Conservation (phyloP, 148 eudicot genomes). For the Chenopodium album region DNA sequence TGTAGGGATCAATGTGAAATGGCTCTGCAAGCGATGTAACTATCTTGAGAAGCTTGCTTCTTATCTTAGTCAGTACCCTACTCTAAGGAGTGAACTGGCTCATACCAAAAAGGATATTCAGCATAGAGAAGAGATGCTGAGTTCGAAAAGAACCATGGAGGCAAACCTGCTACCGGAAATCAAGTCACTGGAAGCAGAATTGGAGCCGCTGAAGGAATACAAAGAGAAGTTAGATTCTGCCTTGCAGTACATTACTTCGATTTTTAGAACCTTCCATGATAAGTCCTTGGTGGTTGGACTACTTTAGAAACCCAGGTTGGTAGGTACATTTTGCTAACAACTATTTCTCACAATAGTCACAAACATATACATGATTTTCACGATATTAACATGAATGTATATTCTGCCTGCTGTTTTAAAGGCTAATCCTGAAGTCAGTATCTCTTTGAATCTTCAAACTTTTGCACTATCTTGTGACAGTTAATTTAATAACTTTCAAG, state of each 20-base stretch:
- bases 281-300: conserved; percentile 10
- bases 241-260: background rate
- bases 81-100: background rate
- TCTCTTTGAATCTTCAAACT: background rate
- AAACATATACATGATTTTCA: background rate
- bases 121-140: conserved; percentile 1
- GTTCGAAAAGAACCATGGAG: background rate
- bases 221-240: conserved; percentile 4
- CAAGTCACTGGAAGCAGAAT: conserved; percentile 6
- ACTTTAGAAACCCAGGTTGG: background rate
- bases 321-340: background rate
- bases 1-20: conserved; percentile 16
- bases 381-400: background rate
- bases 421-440: background rate
- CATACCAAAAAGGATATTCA: background rate
- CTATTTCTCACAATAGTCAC: background rate
- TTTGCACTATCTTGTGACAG: background rate
- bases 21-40: conserved; percentile 18
- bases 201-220: background rate
- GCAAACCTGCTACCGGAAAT: background rate
- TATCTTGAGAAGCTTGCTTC: conserved; percentile 16
- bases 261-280: conserved; percentile 4
- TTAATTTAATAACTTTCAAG: background rate
- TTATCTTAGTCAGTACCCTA: conserved; percentile 9
- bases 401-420: background rate